Evolutionary conservation across 2,329 filamentous ascomycete genomes (phyloP).

Genomic region (Cladosporium sp.): DNA sequence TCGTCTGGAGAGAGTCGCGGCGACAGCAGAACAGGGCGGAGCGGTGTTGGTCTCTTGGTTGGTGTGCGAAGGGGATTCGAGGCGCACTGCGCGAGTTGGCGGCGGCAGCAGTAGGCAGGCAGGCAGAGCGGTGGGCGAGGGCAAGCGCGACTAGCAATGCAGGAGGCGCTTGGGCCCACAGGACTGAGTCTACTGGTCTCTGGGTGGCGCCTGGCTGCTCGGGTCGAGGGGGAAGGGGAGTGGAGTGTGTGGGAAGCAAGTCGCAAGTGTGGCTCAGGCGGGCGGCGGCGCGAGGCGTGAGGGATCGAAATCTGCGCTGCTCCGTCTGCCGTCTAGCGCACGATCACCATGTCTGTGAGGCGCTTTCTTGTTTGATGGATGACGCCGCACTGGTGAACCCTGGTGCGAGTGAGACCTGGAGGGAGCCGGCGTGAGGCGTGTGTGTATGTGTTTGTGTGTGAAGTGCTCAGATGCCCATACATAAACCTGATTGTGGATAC

Average conservation of each 20-base stretch:
- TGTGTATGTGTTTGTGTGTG: not conserved
- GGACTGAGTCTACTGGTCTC: not conserved
- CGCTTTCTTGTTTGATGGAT: not conserved
- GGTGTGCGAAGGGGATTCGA: not conserved
- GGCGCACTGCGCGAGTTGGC: conserved; percentile 1
- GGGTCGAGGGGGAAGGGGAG: not conserved
- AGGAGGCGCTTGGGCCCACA: not conserved
- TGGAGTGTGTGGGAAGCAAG: not conserved
- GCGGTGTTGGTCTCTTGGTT: not conserved
- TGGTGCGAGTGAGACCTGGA: not conserved
- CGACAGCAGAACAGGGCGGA: conserved; percentile 9
- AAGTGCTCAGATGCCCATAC: not conserved
- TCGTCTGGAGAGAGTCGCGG: not conserved
- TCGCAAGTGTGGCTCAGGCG: not conserved
- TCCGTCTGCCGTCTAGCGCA: not conserved
- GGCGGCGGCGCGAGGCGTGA: conserved; percentile 3
- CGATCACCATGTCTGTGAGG: not conserved
- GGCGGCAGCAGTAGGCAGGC: not conserved
- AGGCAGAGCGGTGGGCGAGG: conserved; percentile 14
- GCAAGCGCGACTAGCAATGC: conserved; percentile 1
- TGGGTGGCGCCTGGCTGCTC: not conserved
- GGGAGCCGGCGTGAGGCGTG: not conserved
- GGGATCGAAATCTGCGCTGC: conserved; percentile 7
- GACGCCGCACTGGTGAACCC: not conserved
- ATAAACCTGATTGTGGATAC: not conserved